phyloP scores from a whole-genome alignment of 1,284 basidiomycete genomes.

The Leccinum colubrinum region DNA sequence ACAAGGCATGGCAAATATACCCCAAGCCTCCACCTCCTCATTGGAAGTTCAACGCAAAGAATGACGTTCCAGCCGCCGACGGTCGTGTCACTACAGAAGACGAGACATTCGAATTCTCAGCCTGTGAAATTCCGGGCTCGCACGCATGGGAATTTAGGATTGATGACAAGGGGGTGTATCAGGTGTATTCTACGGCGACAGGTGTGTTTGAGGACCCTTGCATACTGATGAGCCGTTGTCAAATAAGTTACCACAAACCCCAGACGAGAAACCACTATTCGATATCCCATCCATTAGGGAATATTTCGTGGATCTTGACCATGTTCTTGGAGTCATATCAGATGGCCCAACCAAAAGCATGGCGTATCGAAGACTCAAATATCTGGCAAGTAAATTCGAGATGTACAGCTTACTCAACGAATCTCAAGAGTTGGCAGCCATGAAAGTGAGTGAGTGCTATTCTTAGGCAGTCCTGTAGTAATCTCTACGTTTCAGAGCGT shows the following conservation, averaged over 20 bases:
- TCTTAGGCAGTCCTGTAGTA: slow-evolving; percentile 8
- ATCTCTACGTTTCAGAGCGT: slow-evolving; percentile 50
- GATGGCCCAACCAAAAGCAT: slow-evolving; percentile 97
- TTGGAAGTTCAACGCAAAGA: slow-evolving; percentile 79
- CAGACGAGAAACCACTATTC: slow-evolving; percentile 58
- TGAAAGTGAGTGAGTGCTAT: slow-evolving; percentile 67
- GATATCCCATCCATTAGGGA: slow-evolving; percentile 87
- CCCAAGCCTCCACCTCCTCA: slow-evolving; percentile 90
- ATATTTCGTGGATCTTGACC: slow-evolving; percentile 97
- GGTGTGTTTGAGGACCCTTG: slow-evolving; percentile 32
- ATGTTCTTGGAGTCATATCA: slow-evolving; percentile 80
- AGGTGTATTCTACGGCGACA: slow-evolving; percentile 60
- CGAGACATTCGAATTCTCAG: slow-evolving; percentile 65
- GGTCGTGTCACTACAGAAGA: slow-evolving; percentile 35
- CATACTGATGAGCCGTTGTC: neutral
- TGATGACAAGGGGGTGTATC: slow-evolving; percentile 86
- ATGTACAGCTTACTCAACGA: slow-evolving; percentile 95
- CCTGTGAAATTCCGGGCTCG: slow-evolving; percentile 68
- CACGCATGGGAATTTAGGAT: slow-evolving; percentile 67
- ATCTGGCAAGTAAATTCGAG: slow-evolving; percentile 93
- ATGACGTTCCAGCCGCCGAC: slow-evolving; percentile 49
- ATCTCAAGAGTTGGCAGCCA: slow-evolving; percentile 91
- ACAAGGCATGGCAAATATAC: slow-evolving; percentile 81
- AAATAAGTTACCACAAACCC: neutral
- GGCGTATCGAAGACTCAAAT: slow-evolving; percentile 91